Evolutionary conservation across 176 grass and related monocot genomes (phyloP).

Genomic region (Avena sativa): DNA sequence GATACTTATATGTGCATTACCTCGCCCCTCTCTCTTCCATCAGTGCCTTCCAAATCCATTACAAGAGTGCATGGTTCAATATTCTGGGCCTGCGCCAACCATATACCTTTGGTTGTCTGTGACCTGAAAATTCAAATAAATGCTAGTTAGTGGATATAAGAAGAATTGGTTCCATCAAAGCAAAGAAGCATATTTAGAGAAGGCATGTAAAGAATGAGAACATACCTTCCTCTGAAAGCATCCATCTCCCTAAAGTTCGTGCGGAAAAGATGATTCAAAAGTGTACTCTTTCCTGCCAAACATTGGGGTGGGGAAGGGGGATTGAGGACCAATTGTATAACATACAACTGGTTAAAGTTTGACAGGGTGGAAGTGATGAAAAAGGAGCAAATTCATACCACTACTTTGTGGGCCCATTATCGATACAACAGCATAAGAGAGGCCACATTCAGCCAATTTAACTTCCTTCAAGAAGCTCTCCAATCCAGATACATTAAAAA

Average conservation of each 20-base stretch:
- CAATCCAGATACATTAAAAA: conserved; percentile 71
- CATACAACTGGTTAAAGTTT: conserved; percentile 11
- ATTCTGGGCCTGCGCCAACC: conserved; percentile 73
- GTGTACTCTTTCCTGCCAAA: conserved; percentile 93
- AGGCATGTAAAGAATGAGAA: conserved; percentile 41
- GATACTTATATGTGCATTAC: conserved; percentile 49
- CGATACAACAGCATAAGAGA: conserved; percentile 96
- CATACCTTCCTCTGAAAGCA: conserved; percentile 93
- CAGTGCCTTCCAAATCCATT: conserved; percentile 99
- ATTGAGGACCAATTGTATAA: conserved; percentile 5
- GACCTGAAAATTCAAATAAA: conserved; percentile 64
- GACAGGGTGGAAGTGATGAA: conserved; percentile 20
- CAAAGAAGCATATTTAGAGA: conserved; percentile 13
- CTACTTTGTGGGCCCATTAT: conserved; percentile 99
- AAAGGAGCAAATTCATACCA: conserved; percentile 60
- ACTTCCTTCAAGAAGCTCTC: conserved; percentile 80
- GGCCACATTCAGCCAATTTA: conserved; percentile 79
- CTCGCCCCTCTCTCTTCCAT: conserved; percentile 99
- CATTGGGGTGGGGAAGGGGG: not conserved
- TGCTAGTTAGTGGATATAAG: conserved; percentile 23
- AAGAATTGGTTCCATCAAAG: conserved; percentile 9
- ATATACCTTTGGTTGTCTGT: conserved; percentile 98
- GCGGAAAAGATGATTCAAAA: conserved; percentile 91
- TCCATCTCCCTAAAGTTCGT: conserved; percentile 99
- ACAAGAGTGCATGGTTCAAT: conserved; percentile 94